Percentiles rank a stretch among this genome's conserved stretches.
Evolutionary conservation across 2,329 filamentous ascomycete genomes (phyloP).

Genomic region (Hypoxylon sp.): DNA sequence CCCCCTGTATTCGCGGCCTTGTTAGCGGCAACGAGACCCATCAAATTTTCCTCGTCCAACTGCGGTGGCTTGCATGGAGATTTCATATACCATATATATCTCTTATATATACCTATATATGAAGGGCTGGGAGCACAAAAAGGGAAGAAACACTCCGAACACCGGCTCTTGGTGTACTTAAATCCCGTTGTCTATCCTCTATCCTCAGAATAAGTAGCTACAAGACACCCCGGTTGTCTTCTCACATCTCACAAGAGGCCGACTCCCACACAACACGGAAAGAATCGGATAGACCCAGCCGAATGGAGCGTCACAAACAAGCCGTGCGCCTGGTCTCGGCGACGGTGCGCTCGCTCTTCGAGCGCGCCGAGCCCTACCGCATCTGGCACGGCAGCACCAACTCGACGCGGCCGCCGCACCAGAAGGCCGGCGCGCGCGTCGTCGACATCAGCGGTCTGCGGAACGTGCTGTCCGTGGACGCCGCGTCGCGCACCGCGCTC

Average conservation of each 20-base stretch:
- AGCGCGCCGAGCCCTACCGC: conserved; percentile 69
- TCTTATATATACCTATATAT: too few relatives aligned
- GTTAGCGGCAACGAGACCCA: neutral
- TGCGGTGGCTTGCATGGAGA: neutral
- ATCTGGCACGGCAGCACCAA: conserved; percentile 84
- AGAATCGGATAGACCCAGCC: too few relatives aligned
- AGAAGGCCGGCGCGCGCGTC: conserved; percentile 53
- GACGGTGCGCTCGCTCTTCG: conserved; percentile 62
- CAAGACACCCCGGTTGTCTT: too few relatives aligned
- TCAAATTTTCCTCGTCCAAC: conserved; percentile 14
- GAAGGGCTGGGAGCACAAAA: neutral
- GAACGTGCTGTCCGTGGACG: conserved; percentile 73
- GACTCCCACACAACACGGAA: too few relatives aligned
- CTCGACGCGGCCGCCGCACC: conserved; percentile 70
- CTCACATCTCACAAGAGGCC: too few relatives aligned
- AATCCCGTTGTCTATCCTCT: too few relatives aligned
- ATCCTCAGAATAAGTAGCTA: too few relatives aligned
- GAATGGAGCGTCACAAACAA: conserved; percentile 65
- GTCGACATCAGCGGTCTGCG: conserved; percentile 75
- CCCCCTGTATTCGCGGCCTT: conserved; percentile 3
- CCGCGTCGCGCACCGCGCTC: conserved; percentile 66
- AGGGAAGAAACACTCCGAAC: neutral
- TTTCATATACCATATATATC: too few relatives aligned
- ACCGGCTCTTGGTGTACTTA: too few relatives aligned
- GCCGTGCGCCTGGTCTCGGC: conserved; percentile 61